phyloP scores from a whole-genome alignment of 2,329 filamentous ascomycete genomes.

The Knufia fluminis region DNA sequence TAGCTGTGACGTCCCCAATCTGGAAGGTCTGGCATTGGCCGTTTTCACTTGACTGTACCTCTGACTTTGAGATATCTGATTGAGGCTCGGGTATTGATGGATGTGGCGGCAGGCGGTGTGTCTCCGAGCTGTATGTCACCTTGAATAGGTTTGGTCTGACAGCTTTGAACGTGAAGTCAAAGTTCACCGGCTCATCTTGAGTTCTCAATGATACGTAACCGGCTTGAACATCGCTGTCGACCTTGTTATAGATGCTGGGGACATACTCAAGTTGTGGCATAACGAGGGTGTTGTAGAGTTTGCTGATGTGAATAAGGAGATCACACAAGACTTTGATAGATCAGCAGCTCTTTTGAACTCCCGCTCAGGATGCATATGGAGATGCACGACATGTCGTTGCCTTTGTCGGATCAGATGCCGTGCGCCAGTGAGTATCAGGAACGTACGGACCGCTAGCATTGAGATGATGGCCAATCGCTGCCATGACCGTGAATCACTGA shows the following conservation, averaged over 20 bases:
- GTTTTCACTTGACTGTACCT: slow-evolving; percentile 27
- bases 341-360: neutral
- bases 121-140: slow-evolving; percentile 54
- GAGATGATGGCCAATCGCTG: neutral
- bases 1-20: slow-evolving; percentile 43
- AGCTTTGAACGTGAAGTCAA: slow-evolving; percentile 53
- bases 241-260: slow-evolving; percentile 26
- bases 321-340: neutral
- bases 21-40: slow-evolving; percentile 36
- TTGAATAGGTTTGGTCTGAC: slow-evolving; percentile 56
- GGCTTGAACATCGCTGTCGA: slow-evolving; percentile 18
- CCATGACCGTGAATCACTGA: neutral
- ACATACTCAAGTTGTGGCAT: slow-evolving; percentile 45
- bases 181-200: slow-evolving; percentile 17
- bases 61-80: slow-evolving; percentile 28
- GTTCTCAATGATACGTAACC: slow-evolving; percentile 13
- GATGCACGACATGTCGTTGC: neutral
- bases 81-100: slow-evolving; percentile 48
- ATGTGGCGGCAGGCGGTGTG: slow-evolving; percentile 56
- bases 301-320: neutral
- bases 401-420: neutral
- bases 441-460: neutral
- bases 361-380: neutral
- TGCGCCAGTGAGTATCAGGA: no score
- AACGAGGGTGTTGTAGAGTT: slow-evolving; percentile 12